Evolutionary conservation across 2,329 filamentous ascomycete genomes (phyloP).

Genomic region (Apiospora kogelbergensis): DNA sequence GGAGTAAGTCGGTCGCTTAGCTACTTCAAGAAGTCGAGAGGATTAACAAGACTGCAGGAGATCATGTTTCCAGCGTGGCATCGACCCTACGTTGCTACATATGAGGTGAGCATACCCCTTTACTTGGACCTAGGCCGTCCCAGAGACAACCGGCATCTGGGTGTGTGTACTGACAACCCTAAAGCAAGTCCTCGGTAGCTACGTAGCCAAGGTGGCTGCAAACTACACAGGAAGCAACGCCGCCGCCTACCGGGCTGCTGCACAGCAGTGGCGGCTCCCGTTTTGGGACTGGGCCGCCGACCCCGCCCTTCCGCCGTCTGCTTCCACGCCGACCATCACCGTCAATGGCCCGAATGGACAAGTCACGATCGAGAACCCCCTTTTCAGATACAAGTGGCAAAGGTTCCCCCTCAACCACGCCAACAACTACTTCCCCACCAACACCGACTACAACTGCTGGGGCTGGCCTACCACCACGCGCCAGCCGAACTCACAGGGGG

Average conservation of each 20-base stretch:
- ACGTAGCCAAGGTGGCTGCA: slow-evolving; percentile 47
- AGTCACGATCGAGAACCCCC: slow-evolving; percentile 48
- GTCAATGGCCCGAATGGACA: slow-evolving; percentile 41
- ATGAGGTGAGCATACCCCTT: slow-evolving; percentile 42
- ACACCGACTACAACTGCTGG: slow-evolving; percentile 29
- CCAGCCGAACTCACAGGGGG: slow-evolving; percentile 32
- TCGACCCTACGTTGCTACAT: slow-evolving; percentile 53
- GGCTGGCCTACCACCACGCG: slow-evolving; percentile 38
- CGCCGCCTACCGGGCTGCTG: slow-evolving; percentile 42
- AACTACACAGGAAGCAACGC: slow-evolving; percentile 38
- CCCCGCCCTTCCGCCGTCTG: neutral
- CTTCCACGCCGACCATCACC: slow-evolving; percentile 18
- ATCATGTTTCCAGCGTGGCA: slow-evolving; percentile 56
- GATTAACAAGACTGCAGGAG: slow-evolving; percentile 13
- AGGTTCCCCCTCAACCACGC: slow-evolving; percentile 33
- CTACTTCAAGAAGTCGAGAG: neutral
- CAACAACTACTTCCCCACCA: slow-evolving; percentile 34
- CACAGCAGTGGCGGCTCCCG: slow-evolving; percentile 46
- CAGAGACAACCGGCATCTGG: too few relatives aligned
- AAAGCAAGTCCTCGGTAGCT: slow-evolving; percentile 52
- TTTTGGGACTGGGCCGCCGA: neutral
- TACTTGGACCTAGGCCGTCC: neutral
- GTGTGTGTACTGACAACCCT: neutral
- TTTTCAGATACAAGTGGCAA: slow-evolving; percentile 52
- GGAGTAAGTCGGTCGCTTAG: slow-evolving; percentile 34